These are phyloP conservation scores for Trametes cinnabarina DNA, from an alignment of 768 basidiomycete genomes.

Conservation along the genomic window DNA sequence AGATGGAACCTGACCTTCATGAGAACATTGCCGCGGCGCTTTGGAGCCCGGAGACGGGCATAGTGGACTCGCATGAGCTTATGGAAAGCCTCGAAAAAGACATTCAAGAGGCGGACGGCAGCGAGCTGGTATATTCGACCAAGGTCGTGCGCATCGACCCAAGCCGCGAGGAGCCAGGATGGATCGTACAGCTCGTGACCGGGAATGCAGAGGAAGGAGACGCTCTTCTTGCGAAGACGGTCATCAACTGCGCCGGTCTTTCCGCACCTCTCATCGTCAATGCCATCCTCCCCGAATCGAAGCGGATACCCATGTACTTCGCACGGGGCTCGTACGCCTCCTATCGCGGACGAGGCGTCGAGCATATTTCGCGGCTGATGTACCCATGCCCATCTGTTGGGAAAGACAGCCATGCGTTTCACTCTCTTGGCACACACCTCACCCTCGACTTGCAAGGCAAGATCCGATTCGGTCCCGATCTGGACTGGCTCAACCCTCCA, in stretches of 20 bases:
- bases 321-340: slow-evolving; percentile 85
- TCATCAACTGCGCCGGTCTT: slow-evolving; percentile 84
- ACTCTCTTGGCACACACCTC: slow-evolving; percentile 89
- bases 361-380: slow-evolving; percentile 69
- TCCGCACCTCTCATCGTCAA: slow-evolving; percentile 71
- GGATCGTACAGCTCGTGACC: slow-evolving; percentile 84
- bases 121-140: slow-evolving; percentile 75
- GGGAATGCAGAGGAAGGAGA: slow-evolving; percentile 48
- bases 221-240: slow-evolving; percentile 65
- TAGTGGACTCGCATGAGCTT: slow-evolving; percentile 81
- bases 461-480: slow-evolving; percentile 89
- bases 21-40: slow-evolving; percentile 67
- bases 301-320: slow-evolving; percentile 72
- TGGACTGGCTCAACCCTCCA: slow-evolving; percentile 78
- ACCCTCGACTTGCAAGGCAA: slow-evolving; percentile 84
- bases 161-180: slow-evolving; percentile 53
- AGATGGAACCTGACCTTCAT: slow-evolving; percentile 83
- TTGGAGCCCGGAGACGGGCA: slow-evolving; percentile 85
- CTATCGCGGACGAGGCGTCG: slow-evolving; percentile 78
- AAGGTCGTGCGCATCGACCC: slow-evolving; percentile 82
- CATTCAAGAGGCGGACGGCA: slow-evolving; percentile 65
- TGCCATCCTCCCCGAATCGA: slow-evolving; percentile 54
- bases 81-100: slow-evolving; percentile 85
- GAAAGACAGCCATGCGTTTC: slow-evolving; percentile 58
- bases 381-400: slow-evolving; percentile 85